phyloP scores from a whole-genome alignment of 1,139 yeast genomes.

The Hyphopichia fennica region DNA sequence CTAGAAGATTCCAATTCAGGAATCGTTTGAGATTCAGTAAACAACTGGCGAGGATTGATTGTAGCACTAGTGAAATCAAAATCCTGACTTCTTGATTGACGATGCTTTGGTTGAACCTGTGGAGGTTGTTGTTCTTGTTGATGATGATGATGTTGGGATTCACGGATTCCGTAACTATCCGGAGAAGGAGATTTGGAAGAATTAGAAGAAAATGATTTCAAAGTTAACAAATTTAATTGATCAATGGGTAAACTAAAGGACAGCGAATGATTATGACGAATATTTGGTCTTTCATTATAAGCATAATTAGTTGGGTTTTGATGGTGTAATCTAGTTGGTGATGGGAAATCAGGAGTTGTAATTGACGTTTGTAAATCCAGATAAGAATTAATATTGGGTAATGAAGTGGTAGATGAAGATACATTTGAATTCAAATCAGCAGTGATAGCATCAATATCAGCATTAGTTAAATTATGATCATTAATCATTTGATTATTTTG shows the following conservation, averaged over 20 bases:
- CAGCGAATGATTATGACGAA: conserved; percentile 5
- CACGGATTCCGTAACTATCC: conserved; percentile 1
- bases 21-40: conserved; percentile 10
- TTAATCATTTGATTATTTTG: conserved; percentile 4
- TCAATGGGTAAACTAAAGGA: conserved; percentile 23
- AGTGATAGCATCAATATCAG: conserved; percentile 81
- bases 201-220: conserved; percentile 8
- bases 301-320: too few species aligned
- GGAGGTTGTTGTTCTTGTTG: conserved; percentile 3
- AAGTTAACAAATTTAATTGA: conserved; percentile 29
- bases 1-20: neutral
- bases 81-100: neutral
- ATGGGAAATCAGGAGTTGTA: conserved; percentile 7
- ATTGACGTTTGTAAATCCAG: conserved; percentile 4
- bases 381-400: conserved; percentile 1
- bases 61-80: conserved; percentile 16
- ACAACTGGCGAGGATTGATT: conserved; percentile 35
- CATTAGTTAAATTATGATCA: neutral
- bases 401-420: neutral
- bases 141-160: conserved; percentile 5
- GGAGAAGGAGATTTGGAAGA: conserved; percentile 2
- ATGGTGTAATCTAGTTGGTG: conserved; percentile 2
- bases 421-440: conserved; percentile 48
- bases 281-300: conserved; percentile 2
- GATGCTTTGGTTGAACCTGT: neutral